Conservation (phyloP, 164 flowering plant genomes). For the Kalanchoe fedtschenkoi region DNA sequence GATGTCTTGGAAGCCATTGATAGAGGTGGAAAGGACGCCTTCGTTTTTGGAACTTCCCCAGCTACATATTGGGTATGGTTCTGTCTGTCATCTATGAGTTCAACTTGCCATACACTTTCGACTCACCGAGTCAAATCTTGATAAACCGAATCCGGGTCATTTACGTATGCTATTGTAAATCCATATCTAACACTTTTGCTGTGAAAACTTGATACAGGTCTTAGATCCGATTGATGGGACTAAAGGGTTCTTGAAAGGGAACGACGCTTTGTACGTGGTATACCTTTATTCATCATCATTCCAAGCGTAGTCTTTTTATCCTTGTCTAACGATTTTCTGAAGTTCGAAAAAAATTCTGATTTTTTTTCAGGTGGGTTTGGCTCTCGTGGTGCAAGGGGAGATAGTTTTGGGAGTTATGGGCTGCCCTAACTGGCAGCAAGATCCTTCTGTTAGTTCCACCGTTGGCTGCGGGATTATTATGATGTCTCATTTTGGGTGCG, state of each 20-base stretch:
- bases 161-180: too few relatives aligned
- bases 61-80: slow-evolving; percentile 81
- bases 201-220: slow-evolving; percentile 30
- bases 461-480: slow-evolving; percentile 44
- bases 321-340: too few relatives aligned
- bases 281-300: slow-evolving; percentile 9
- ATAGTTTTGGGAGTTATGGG: slow-evolving; percentile 85
- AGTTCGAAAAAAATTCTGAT: too few relatives aligned
- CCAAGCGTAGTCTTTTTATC: too few relatives aligned
- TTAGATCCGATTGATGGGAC: slow-evolving; percentile 99
- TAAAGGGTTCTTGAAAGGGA: slow-evolving; percentile 74
- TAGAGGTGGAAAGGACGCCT: slow-evolving; percentile 69
- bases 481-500: slow-evolving; percentile 78
- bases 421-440: slow-evolving; percentile 71
- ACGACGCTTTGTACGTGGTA: slow-evolving; percentile 88
- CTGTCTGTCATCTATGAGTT: background rate
- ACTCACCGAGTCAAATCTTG: too few relatives aligned
- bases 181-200: background rate
- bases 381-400: slow-evolving; percentile 78
- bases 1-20: slow-evolving; percentile 78
- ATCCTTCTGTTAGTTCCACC: slow-evolving; percentile 13
- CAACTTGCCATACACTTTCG: too few relatives aligned
- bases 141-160: too few relatives aligned
- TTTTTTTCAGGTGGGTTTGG: slow-evolving; percentile 74
- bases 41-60: slow-evolving; percentile 48